These are phyloP conservation scores for Baudoinia panamericana DNA, from an alignment of 495 filamentous ascomycete species.

Conservation along the genomic window DNA sequence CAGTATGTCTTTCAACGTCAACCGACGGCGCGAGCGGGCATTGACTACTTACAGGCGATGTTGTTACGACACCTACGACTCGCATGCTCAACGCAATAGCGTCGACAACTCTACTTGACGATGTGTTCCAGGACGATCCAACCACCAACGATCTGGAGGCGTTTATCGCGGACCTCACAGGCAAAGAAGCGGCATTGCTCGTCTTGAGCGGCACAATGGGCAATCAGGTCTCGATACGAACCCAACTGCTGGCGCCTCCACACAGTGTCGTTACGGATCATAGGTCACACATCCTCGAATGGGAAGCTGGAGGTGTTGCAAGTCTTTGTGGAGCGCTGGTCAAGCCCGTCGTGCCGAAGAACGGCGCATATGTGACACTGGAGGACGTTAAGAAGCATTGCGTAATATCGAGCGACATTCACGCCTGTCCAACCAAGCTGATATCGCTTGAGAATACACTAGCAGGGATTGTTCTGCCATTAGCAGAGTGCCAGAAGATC, in stretches of 20 bases:
- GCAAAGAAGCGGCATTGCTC: slow-evolving; percentile 59
- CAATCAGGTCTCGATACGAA: slow-evolving; percentile 60
- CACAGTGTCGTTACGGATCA: slow-evolving; percentile 57
- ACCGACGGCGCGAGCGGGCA: background rate
- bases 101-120: slow-evolving; percentile 47
- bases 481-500: slow-evolving; percentile 54
- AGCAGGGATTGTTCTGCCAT: slow-evolving; percentile 61
- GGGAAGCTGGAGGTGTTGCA: slow-evolving; percentile 62
- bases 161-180: slow-evolving; percentile 54
- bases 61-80: slow-evolving; percentile 71
- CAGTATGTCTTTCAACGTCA: slow-evolving; percentile 11
- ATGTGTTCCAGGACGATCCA: slow-evolving; percentile 72
- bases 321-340: slow-evolving; percentile 47
- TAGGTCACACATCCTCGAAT: slow-evolving; percentile 51
- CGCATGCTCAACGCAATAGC: slow-evolving; percentile 62
- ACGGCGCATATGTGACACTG: slow-evolving; percentile 60
- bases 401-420: slow-evolving; percentile 40
- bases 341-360: slow-evolving; percentile 45
- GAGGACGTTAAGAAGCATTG: slow-evolving; percentile 53
- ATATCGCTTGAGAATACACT: slow-evolving; percentile 81
- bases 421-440: slow-evolving; percentile 61
- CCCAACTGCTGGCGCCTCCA: slow-evolving; percentile 56
- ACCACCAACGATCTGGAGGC: slow-evolving; percentile 58
- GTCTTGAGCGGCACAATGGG: slow-evolving; percentile 88
- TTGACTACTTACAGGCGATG: slow-evolving; percentile 44